A percentile compares a stretch with the other conserved stretches of the same genome.
Conservation (phyloP, 345 rosid species). For the Schrenkiella parvula region DNA sequence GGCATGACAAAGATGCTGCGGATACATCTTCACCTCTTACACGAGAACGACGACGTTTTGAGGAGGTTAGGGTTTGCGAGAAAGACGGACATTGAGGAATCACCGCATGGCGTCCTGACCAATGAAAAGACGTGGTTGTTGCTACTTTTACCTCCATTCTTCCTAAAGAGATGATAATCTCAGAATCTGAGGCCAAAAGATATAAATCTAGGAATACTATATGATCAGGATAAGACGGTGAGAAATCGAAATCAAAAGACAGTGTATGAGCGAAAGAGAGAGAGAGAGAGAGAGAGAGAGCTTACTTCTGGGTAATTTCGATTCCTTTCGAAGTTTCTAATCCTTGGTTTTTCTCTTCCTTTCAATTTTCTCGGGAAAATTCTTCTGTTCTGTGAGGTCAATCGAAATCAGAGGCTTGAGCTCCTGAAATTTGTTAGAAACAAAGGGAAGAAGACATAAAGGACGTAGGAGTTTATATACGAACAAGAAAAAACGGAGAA, state of each 20-base stretch:
- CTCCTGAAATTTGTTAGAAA: conserved; percentile 24
- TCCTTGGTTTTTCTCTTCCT: background rate
- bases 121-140: conserved; percentile 27
- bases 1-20: conserved; percentile 14
- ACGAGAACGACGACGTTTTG: conserved; percentile 18
- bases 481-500: background rate
- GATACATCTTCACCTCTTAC: background rate
- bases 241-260: background rate
- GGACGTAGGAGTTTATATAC: background rate
- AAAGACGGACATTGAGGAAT: conserved; percentile 20
- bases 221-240: background rate
- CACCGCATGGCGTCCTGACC: conserved; percentile 24
- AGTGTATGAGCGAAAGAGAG: no score
- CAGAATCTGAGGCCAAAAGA: background rate
- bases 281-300: background rate
- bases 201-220: background rate
- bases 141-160: conserved; percentile 33
- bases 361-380: conserved; percentile 8
- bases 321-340: background rate
- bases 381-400: background rate
- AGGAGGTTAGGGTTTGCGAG: conserved; percentile 30
- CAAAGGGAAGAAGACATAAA: background rate
- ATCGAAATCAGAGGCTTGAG: conserved; percentile 21
- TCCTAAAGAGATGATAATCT: background rate
- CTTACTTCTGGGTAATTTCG: background rate